Evolutionary conservation across 1,284 basidiomycete genomes (phyloP), one percentile per base, ranked within the genome.

Genomic region (Ustilago lituana): DNA sequence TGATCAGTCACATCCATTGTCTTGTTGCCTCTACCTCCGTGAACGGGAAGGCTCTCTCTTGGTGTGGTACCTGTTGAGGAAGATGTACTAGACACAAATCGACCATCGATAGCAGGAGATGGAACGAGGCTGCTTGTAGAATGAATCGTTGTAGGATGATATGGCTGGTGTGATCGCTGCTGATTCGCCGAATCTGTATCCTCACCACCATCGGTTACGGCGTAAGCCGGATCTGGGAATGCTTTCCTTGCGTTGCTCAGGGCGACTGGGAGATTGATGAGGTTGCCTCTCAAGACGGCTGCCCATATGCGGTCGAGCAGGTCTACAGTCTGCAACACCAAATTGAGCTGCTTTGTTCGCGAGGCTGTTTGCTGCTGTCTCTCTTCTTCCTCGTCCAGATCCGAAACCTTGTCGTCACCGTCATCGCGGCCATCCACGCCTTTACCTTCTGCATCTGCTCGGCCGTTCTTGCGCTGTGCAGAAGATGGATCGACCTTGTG

Each of bases 281-380:
- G 43, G n/a, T 66, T 59, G 41, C 73, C 73, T 27, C 68, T 48
- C 14, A 78, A 31, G 19, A 78, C 62, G 11, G 74, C 68, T 3
- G 59, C 57, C 77, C 77, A 79, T 35, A 75, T 50, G 19, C 71
- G 64, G 40, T 79, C 77, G 17, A 79, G 45, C n/a, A 79, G 41
- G 22, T 74, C 74, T 20, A 70, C 29, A 2, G 62, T 69, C 41
- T 67, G 66, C 3, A 78, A 48, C 1, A 66, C 65, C 2, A 62
- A 40, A 15, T 57, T 64, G 46, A 78, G 70, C 59, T 73, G 66
- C 11, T 49, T 50, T 5, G 64, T 50, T 10, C 61, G 32, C 6
- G 49, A 54, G 2, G 45, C 41, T 11, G 37, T 48, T 10, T 52
- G 50, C 36, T 52, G 40, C 31, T 50, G 55, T 14, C 38, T 56